Percentiles rank a stretch among this genome's conserved stretches.
Conservation (phyloP, 345 rosid genomes). For the Gossypium mustelinum region DNA sequence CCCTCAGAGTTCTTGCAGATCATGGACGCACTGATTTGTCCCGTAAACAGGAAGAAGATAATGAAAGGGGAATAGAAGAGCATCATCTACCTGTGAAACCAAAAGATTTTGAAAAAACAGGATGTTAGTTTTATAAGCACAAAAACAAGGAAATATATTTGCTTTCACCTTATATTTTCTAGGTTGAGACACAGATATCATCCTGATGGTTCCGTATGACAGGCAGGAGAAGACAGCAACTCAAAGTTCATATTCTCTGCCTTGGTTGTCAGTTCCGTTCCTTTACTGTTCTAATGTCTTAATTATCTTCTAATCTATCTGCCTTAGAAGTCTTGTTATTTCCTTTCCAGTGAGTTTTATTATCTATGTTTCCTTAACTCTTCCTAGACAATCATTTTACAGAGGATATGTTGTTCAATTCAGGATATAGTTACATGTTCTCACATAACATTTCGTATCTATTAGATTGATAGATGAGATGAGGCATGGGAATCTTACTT, state of each 20-base stretch:
- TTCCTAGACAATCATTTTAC: neutral
- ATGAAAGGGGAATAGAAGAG: neutral
- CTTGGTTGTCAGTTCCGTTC: neutral
- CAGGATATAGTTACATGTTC: neutral
- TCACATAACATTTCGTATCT: neutral
- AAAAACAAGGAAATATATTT: neutral
- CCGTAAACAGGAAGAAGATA: neutral
- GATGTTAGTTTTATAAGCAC: neutral
- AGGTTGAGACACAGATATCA: neutral
- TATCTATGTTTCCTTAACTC: neutral
- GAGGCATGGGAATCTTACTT: slow-evolving; percentile 21
- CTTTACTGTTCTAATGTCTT: slow-evolving; percentile 5
- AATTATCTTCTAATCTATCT: slow-evolving; percentile 6
- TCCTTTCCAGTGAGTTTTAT: neutral
- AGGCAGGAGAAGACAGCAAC: neutral
- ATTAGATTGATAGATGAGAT: neutral
- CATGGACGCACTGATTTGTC: neutral
- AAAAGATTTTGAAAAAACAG: neutral
- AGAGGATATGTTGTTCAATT: neutral
- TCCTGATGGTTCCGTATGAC: neutral
- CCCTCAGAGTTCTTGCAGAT: slow-evolving; percentile 24
- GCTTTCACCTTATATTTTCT: too few relatives aligned
- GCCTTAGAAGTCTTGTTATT: neutral
- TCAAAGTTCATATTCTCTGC: neutral
- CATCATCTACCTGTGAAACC: neutral